Conservation (phyloP, 78 protist genomes). For the Bigelowiella natans region DNA sequence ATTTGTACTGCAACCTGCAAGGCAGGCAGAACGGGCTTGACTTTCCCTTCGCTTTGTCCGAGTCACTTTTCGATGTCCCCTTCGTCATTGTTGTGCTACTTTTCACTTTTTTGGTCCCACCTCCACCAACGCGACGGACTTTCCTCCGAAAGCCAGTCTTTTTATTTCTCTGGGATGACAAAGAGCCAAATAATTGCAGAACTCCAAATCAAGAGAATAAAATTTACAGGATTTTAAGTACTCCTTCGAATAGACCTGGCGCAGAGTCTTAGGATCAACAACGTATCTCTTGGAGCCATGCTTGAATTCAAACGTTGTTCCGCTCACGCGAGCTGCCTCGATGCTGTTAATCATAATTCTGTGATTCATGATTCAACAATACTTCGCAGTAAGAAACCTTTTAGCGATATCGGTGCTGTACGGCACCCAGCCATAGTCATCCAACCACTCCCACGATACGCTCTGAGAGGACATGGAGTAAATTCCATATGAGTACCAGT, state of each 20-base stretch:
- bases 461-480: too few species aligned
- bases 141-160: not conserved
- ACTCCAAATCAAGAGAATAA: not conserved
- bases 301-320: not conserved
- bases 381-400: not conserved
- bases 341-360: not conserved
- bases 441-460: not conserved
- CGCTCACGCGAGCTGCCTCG: not conserved
- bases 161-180: not conserved
- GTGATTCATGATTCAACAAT: not conserved
- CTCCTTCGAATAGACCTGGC: not conserved
- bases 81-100: not conserved
- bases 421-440: not conserved
- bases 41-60: not conserved
- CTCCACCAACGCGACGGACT: not conserved
- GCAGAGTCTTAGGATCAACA: not conserved
- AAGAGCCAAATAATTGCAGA: not conserved
- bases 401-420: not conserved
- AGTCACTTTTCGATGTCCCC: not conserved
- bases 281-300: not conserved
- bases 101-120: not conserved
- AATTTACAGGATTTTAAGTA: too few species aligned
- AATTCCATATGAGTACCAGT: too few species aligned
- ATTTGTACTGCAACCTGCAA: not conserved
- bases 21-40: not conserved